Evolutionary conservation across 331 rosid genomes (phyloP).

Genomic region (Quercus lobata): DNA sequence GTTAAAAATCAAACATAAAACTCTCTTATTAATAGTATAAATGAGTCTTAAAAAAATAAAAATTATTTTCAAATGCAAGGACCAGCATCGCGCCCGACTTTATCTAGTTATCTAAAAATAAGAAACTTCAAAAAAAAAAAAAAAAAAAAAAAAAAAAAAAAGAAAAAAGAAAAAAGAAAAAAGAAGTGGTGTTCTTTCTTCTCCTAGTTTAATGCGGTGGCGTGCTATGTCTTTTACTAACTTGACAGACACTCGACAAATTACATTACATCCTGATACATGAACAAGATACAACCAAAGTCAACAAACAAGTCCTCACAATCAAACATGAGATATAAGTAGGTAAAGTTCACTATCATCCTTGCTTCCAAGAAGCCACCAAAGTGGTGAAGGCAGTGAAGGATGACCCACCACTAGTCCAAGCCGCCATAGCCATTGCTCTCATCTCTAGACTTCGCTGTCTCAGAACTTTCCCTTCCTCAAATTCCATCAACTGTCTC

Average conservation of each 20-base stretch:
- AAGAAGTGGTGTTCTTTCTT: no score
- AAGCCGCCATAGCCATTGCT: slow-evolving; percentile 21
- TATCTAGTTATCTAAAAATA: no score
- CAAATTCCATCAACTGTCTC: slow-evolving; percentile 21
- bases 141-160: no score
- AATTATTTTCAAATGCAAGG: no score
- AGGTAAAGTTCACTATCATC: neutral
- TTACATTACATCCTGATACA: neutral
- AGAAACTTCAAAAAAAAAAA: no score
- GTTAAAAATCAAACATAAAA: no score
- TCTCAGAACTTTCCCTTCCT: slow-evolving; percentile 19
- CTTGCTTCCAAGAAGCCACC: slow-evolving; percentile 20
- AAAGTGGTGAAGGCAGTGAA: slow-evolving; percentile 2
- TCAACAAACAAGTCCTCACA: neutral
- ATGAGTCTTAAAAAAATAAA: no score
- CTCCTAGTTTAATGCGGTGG: no score
- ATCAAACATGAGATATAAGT: no score
- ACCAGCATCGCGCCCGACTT: no score
- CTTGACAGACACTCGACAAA: neutral
- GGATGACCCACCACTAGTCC: slow-evolving; percentile 28
- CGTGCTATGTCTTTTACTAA: neutral
- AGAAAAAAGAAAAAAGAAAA: no score
- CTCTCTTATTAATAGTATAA: no score
- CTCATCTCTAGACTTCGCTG: slow-evolving; percentile 8
- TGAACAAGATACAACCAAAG: neutral